Conservation (phyloP, 768 basidiomycete genomes). For the Phylloporus sp. region DNA sequence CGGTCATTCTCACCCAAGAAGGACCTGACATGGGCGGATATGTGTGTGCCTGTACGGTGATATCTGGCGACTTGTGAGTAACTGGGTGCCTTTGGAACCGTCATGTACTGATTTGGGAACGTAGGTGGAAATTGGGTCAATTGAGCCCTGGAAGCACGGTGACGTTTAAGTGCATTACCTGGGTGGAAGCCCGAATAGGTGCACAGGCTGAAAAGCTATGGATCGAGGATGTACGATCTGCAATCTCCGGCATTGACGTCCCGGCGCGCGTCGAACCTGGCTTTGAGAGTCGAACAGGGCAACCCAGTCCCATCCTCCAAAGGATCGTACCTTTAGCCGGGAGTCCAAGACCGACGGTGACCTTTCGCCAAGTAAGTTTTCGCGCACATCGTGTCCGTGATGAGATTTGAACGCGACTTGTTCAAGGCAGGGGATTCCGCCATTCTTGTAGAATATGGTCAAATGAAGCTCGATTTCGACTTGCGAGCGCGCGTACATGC, state of each 20-base stretch:
- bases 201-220: slow-evolving; percentile 26
- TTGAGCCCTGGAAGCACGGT: slow-evolving; percentile 52
- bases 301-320: slow-evolving; percentile 11
- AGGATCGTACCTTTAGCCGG: background rate
- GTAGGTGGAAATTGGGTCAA: slow-evolving; percentile 67
- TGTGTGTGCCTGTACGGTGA: slow-evolving; percentile 50
- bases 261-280: background rate
- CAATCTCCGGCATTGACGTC: background rate
- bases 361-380: slow-evolving; percentile 49
- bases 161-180: slow-evolving; percentile 46
- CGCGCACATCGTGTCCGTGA: background rate
- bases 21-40: slow-evolving; percentile 64
- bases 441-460: slow-evolving; percentile 60
- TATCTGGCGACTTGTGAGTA: slow-evolving; percentile 48
- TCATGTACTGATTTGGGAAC: background rate
- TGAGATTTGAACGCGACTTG: background rate
- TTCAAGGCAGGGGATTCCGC: slow-evolving; percentile 57
- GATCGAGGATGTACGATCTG: slow-evolving; percentile 24
- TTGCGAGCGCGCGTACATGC: slow-evolving; percentile 56
- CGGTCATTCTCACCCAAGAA: slow-evolving; percentile 58
- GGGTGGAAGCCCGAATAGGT: slow-evolving; percentile 34
- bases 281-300: background rate
- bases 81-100: no score
- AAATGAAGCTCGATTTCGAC: slow-evolving; percentile 47
- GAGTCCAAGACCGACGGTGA: slow-evolving; percentile 31